phyloP scores from a whole-genome alignment of 225 moss, liverwort and hornwort species.

The Lunularia cruciata region DNA sequence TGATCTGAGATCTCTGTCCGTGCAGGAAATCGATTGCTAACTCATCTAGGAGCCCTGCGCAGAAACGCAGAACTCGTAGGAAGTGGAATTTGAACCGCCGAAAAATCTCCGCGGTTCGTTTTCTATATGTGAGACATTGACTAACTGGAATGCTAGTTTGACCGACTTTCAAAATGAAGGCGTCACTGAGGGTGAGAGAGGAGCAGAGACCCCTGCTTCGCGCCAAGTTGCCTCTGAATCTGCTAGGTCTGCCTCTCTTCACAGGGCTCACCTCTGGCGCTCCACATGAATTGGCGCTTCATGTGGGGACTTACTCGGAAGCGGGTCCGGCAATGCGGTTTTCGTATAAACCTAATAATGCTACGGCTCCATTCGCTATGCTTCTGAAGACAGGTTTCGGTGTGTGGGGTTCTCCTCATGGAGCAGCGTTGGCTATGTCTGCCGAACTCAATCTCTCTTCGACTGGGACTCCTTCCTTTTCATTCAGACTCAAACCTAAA shows the following conservation, averaged over 20 bases:
- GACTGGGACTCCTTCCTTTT: slow-evolving; percentile 68
- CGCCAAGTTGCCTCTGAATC: slow-evolving; percentile 78
- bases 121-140: background rate
- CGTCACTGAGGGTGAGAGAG: slow-evolving; percentile 79
- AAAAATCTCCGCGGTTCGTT: background rate
- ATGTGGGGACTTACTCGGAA: slow-evolving; percentile 67
- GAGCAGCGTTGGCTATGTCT: slow-evolving; percentile 72
- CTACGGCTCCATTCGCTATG: slow-evolving; percentile 59
- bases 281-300: slow-evolving; percentile 75
- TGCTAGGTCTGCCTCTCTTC: slow-evolving; percentile 73
- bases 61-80: background rate
- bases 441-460: slow-evolving; percentile 75
- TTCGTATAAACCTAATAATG: slow-evolving; percentile 81
- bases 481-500: slow-evolving; percentile 74
- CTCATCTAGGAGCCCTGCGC: too few relatives aligned
- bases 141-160: slow-evolving; percentile 14
- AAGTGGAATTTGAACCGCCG: too few relatives aligned
- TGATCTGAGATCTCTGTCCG: too few relatives aligned
- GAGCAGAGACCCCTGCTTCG: slow-evolving; percentile 80
- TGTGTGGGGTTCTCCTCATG: slow-evolving; percentile 82
- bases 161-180: slow-evolving; percentile 55
- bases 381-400: slow-evolving; percentile 82
- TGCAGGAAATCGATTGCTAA: too few relatives aligned
- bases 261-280: slow-evolving; percentile 79
- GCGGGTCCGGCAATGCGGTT: slow-evolving; percentile 71